phyloP scores from a whole-genome alignment of 2,329 filamentous ascomycete genomes.

The Atkinsonella texensis region DNA sequence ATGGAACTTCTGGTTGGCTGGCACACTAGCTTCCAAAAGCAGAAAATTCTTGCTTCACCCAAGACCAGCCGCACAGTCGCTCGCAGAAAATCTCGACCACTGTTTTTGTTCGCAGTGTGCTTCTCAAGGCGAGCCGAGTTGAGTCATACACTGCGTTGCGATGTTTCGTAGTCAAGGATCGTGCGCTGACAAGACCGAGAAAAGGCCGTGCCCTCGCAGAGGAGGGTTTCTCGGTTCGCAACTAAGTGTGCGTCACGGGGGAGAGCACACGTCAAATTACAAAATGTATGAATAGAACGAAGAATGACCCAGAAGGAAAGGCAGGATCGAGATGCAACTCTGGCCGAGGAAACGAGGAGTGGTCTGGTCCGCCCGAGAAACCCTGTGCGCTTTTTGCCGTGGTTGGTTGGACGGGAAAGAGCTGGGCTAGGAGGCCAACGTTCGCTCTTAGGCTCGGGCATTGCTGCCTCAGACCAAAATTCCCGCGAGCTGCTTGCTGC shows the following conservation, averaged over 20 bases:
- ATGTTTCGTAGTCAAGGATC: neutral
- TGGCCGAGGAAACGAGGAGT: constrained; percentile 13
- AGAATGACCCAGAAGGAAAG: neutral
- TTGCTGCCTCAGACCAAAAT: constrained; percentile 26
- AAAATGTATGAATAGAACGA: constrained; percentile 7
- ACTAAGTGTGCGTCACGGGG: neutral
- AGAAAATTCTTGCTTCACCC: neutral
- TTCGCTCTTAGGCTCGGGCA: neutral
- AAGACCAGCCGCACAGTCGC: neutral
- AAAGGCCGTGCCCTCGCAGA: neutral
- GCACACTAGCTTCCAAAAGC: neutral
- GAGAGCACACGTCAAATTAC: neutral
- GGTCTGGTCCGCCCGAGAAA: constrained; percentile 12
- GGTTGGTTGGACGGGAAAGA: neutral
- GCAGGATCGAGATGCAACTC: constrained; percentile 9
- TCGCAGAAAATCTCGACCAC: neutral
- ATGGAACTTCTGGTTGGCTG: neutral
- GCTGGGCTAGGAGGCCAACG: neutral
- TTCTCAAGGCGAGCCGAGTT: neutral
- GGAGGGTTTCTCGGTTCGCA: neutral
- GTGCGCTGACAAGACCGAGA: neutral
- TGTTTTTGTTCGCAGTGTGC: neutral
- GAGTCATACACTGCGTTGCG: neutral
- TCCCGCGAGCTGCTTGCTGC: constrained; percentile 4
- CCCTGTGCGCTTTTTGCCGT: constrained; percentile 20